Percentiles rank a stretch among this genome's conserved stretches.
Evolutionary conservation across 495 filamentous ascomycete species (phyloP).

Genomic region (Aspergillus olivimuriae): DNA sequence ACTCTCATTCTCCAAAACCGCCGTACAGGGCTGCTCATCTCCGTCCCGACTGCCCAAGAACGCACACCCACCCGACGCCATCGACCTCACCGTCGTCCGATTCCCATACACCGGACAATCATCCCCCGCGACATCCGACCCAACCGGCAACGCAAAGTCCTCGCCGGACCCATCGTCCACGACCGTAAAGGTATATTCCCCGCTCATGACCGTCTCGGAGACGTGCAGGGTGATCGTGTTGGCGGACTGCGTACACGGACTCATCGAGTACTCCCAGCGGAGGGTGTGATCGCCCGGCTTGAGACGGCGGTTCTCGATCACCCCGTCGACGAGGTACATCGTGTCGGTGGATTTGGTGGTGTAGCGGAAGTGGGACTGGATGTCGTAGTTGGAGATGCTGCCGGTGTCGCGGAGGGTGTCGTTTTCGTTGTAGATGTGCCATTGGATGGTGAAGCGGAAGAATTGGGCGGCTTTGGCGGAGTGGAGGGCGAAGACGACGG

Average conservation of each 20-base stretch:
- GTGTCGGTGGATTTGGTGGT: neutral
- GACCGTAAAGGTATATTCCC: neutral
- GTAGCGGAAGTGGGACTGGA: neutral
- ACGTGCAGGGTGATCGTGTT: neutral
- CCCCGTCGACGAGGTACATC: neutral
- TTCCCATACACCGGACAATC: neutral
- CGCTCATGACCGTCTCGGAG: neutral
- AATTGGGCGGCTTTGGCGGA: conserved; percentile 1
- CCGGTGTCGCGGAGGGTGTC: neutral
- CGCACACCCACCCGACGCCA: neutral
- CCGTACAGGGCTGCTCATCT: neutral
- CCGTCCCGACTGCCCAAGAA: neutral
- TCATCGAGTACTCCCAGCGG: neutral
- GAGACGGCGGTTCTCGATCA: neutral
- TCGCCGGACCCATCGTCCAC: neutral
- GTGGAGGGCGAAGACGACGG: conserved; percentile 8
- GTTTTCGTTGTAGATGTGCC: neutral
- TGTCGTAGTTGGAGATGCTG: neutral
- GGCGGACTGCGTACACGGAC: neutral
- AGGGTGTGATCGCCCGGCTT: neutral
- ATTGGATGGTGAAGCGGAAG: conserved; percentile 1
- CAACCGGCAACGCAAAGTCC: too few species aligned
- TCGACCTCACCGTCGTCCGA: neutral
- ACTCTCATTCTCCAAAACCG: neutral
- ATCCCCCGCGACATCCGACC: neutral